phyloP scores from a whole-genome alignment of 768 basidiomycete species.

The Piloderma croceum region DNA sequence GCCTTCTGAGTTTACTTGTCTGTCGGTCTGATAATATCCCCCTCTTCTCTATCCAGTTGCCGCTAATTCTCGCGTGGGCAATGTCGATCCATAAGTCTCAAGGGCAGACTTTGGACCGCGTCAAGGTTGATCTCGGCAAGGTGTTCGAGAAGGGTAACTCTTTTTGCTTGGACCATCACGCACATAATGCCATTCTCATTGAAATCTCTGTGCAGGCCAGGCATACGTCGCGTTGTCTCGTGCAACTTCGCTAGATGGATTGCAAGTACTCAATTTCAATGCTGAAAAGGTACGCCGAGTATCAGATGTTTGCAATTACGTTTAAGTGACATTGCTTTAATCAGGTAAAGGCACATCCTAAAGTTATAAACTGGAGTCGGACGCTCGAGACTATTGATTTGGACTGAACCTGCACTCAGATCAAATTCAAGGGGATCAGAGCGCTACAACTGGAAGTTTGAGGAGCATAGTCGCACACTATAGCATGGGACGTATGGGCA shows the following conservation, averaged over 20 bases:
- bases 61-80: conserved; percentile 90
- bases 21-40: background rate
- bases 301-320: background rate
- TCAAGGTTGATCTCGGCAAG: conserved; percentile 88
- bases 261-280: conserved; percentile 81
- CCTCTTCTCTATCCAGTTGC: conserved; percentile 55
- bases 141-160: conserved; percentile 85
- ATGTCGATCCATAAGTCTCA: conserved; percentile 99
- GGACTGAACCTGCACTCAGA: background rate
- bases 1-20: background rate
- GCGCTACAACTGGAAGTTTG: too few relatives aligned
- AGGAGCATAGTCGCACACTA: too few relatives aligned
- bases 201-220: conserved; percentile 50
- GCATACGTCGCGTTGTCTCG: conserved; percentile 90
- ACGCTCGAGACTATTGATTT: background rate
- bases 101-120: conserved; percentile 91
- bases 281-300: conserved; percentile 62
- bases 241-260: conserved; percentile 77
- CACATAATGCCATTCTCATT: conserved; percentile 1
- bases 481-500: too few relatives aligned
- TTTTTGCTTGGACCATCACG: background rate
- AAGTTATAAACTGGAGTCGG: background rate
- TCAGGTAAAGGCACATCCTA: background rate
- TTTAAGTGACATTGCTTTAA: background rate
- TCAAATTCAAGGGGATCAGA: too few relatives aligned